Conservation (phyloP, 2,329 filamentous ascomycete genomes). For the Aspergillus calidoustus region DNA sequence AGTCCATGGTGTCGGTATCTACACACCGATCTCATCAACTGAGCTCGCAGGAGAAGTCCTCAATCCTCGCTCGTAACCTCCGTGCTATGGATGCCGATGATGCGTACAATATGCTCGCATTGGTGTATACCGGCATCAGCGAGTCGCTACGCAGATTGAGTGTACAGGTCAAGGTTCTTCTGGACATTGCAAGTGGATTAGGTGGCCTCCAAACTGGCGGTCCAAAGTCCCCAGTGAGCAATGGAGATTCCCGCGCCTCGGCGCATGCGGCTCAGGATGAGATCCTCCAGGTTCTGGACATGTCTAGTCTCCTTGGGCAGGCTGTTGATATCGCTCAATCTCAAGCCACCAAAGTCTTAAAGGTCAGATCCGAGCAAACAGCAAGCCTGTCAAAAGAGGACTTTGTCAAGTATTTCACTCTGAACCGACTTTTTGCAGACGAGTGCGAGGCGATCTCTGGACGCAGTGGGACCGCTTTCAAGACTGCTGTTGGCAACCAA, state of each 20-base stretch:
- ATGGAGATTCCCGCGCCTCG: constrained; percentile 29
- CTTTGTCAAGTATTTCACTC: constrained; percentile 65
- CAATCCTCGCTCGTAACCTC: constrained; percentile 84
- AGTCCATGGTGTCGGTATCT: constrained; percentile 84
- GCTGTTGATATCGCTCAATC: constrained; percentile 70
- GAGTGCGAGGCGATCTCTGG: constrained; percentile 70
- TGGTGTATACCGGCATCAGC: constrained; percentile 83
- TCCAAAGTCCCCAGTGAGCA: constrained; percentile 47
- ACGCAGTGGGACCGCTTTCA: constrained; percentile 62
- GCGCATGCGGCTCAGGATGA: constrained; percentile 57
- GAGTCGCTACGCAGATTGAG: constrained; percentile 84
- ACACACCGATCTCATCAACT: constrained; percentile 72
- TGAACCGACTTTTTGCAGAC: constrained; percentile 68
- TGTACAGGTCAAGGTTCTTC: constrained; percentile 89
- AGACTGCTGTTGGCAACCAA: constrained; percentile 65
- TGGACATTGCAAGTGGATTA: constrained; percentile 80
- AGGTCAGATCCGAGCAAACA: constrained; percentile 66
- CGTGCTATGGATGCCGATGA: constrained; percentile 81
- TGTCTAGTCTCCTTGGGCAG: constrained; percentile 68
- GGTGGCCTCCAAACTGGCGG: constrained; percentile 46
- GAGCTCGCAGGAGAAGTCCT: constrained; percentile 86
- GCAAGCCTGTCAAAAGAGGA: constrained; percentile 58
- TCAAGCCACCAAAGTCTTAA: constrained; percentile 67
- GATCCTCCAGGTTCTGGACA: constrained; percentile 65
- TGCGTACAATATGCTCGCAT: constrained; percentile 79